A percentile compares a stretch with the other conserved stretches of the same genome.
phyloP scores from a whole-genome alignment of 169 alveolate genomes.

The Plasmodium cynomolgi region DNA sequence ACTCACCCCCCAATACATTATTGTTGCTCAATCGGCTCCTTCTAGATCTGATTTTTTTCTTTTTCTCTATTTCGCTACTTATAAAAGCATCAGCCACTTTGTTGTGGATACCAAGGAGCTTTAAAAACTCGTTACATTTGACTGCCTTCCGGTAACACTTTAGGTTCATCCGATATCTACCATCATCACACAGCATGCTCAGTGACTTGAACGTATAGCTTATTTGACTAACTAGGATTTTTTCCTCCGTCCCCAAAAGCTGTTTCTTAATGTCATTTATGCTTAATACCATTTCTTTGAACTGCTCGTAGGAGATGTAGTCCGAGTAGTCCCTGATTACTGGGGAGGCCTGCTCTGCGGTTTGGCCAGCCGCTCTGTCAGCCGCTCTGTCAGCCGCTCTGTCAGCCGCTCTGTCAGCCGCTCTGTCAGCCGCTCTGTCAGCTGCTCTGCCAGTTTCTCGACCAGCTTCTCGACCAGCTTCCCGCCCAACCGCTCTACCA shows the following conservation, averaged over 20 bases:
- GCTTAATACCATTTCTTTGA: slow-evolving; percentile 52
- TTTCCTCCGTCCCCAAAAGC: slow-evolving; percentile 70
- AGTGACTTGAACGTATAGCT: slow-evolving; percentile 63
- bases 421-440: background rate
- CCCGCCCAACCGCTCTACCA: no score
- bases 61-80: background rate
- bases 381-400: no score
- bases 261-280: slow-evolving; percentile 67
- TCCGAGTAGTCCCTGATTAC: slow-evolving; percentile 5
- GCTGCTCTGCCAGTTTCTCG: no score
- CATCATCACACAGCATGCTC: slow-evolving; percentile 70
- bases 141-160: slow-evolving; percentile 62
- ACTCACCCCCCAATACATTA: background rate
- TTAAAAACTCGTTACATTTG: slow-evolving; percentile 50
- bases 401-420: background rate
- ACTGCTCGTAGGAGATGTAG: slow-evolving; percentile 55
- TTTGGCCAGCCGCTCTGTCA: no score
- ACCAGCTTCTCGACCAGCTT: no score
- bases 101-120: slow-evolving; percentile 37
- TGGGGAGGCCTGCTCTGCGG: background rate
- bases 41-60: background rate
- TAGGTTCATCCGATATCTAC: slow-evolving; percentile 52
- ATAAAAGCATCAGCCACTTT: slow-evolving; percentile 58
- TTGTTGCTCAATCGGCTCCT: background rate
- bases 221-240: slow-evolving; percentile 44